Evolutionary conservation across 805 yeast species (phyloP), one percentile per base, ranked within the genome.

Genomic region (Saturnispora ahearnii): DNA sequence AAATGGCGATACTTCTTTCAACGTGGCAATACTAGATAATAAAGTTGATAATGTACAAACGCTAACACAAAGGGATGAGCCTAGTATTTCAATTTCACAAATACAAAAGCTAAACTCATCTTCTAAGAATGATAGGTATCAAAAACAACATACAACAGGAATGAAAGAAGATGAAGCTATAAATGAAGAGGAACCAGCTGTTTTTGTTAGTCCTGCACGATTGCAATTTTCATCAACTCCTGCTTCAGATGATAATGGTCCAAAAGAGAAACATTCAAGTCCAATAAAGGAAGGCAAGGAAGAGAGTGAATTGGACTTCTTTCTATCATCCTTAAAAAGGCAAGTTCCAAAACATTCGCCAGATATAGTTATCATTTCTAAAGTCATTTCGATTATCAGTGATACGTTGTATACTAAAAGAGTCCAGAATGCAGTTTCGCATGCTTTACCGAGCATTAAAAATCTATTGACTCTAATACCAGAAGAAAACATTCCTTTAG

Each of bases 381-480:
- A 43, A 15, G 45, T 43, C 8, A 43, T 43, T 29, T 43, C 45
- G 37, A 29, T 43, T 15, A 28, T 43, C 11, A n/a, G 26, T 31
- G 45, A 43, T 21, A 10, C 15, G 11, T n/a, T 4, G 4, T 43
- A 43, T 21, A 43, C 10, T 8, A 18, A 29, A 10, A 43, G 45
- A 9, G 36, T 43, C 5, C 26, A 31, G 8, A 43, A 43, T 8
- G 34, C 36, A 11, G 18, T 21, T 10, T 21, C 28, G 18, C 11
- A 7, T 5, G 36, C 45, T 10, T 24, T 43, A 22, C 28, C 34
- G 10, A 31, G 30, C 15, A 31, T 43, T 15, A 3, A 3, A 15
- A n/a, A 15, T 13, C 15, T 15, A 7, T 31, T 30, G 12, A 30
- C n/a, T 12, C 4, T 30, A 24, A 24, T 38, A 12, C 21, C 42